A percentile compares a stretch with the other conserved stretches of the same genome.
These are phyloP conservation scores for Malassezia arunalokei DNA, from an alignment of 1,284 basidiomycete genomes.

Conservation along the genomic window DNA sequence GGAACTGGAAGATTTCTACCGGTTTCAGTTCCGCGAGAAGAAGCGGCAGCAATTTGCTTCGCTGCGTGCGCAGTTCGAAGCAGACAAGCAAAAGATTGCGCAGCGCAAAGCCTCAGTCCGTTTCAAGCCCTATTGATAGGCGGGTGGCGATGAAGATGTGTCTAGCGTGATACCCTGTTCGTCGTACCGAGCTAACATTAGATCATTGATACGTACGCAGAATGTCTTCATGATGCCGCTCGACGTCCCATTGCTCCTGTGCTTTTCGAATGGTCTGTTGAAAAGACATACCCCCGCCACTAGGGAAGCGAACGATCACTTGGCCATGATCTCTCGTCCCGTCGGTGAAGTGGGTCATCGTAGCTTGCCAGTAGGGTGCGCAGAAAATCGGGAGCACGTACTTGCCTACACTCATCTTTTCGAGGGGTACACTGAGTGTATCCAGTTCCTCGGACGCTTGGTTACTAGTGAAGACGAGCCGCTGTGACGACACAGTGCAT, in stretches of 20 bases:
- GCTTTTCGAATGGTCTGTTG: not conserved
- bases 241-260: not conserved
- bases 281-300: not conserved
- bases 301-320: not conserved
- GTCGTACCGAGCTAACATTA: slow-evolving; percentile 8
- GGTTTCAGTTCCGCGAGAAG: slow-evolving; percentile 39
- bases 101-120: slow-evolving; percentile 30
- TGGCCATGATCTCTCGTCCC: not conserved
- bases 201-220: slow-evolving; percentile 2
- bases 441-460: not conserved
- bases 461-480: not conserved
- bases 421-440: not conserved
- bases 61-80: slow-evolving; percentile 37
- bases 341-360: not conserved
- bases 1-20: slow-evolving; percentile 38
- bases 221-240: not conserved
- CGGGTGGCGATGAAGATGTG: not conserved
- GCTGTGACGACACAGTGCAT: not conserved
- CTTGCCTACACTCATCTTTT: not conserved
- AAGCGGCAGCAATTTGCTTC: slow-evolving; percentile 37
- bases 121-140: slow-evolving; percentile 32
- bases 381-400: not conserved
- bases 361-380: slow-evolving; percentile 1
- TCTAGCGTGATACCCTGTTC: slow-evolving; percentile 11
- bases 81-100: slow-evolving; percentile 35